Evolutionary conservation across 208 protist genomes (phyloP), one percentile per base, ranked within the genome.

Genomic region (Sergeia podlipaevii): DNA sequence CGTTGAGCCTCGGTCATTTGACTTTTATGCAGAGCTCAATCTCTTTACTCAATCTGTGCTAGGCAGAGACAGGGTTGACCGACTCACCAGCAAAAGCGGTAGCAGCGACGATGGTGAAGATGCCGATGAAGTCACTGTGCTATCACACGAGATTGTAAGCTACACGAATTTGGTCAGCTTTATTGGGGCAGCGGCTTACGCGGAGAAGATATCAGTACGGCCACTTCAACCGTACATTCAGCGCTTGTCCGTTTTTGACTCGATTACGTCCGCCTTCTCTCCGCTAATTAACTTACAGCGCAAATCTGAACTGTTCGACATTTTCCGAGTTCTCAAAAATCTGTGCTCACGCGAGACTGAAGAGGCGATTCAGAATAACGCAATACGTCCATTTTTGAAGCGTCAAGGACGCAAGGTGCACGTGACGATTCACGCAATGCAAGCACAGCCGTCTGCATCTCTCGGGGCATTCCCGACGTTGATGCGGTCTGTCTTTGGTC

Each of bases 391-490:
- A 4, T 96, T 91, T 49, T 60, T 74, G 59, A 65, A 80, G 50
- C 80, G 81, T 11, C 21, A 64, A 6, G 83, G 85, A 24, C 67
- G 71, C 21, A 89, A 85, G 59, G 74, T 70, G 1, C 74, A 66
- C 23, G 89, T 96, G 29, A 91, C 80, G 28, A 83, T 96, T 58
- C 85, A 96, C 70, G 77, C 84, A 21, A 90, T 92, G 83, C 82
- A 85, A 36, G 85, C 89, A 10, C 70, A 76, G 55, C 73, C 81
- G 20, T 77, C 70, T 15, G 64, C 70, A 20, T 55, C 62, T 11
- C 69, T 81, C 15, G 83, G 85, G 28, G 56, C 78, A 2, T 78
- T 78, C 44, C 74, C 70, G 18, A 89, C 83, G 24, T 60, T 96
- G 27, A 74, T 85, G 70, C 78, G 80, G 26, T 92, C 78, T 29